A percentile compares a stretch with the other conserved stretches of the same genome.
These are phyloP conservation scores for Diaporthe nobilis DNA, from an alignment of 2,329 filamentous ascomycete genomes.

Conservation along the genomic window DNA sequence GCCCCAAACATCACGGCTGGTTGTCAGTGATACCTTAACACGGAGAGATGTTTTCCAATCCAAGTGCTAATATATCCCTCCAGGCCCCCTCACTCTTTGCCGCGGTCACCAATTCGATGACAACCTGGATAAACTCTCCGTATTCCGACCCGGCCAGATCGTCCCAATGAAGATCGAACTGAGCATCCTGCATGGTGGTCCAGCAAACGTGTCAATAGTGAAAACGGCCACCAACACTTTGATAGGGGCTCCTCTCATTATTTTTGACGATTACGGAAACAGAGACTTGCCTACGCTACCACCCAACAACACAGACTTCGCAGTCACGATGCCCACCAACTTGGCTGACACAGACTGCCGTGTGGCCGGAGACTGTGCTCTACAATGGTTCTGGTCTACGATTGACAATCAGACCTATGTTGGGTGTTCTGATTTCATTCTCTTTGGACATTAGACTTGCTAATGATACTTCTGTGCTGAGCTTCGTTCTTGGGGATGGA, in stretches of 20 bases:
- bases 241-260: constrained; percentile 24
- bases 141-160: constrained; percentile 34
- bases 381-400: constrained; percentile 36
- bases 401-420: constrained; percentile 35
- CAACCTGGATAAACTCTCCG: constrained; percentile 24
- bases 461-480: not conserved
- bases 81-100: constrained; percentile 33
- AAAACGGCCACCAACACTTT: constrained; percentile 30
- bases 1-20: constrained; percentile 35
- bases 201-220: constrained; percentile 31
- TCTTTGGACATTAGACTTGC: constrained; percentile 21
- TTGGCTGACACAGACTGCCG: constrained; percentile 19
- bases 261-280: constrained; percentile 33
- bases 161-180: constrained; percentile 33
- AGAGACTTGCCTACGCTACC: constrained; percentile 24
- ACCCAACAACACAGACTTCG: constrained; percentile 34
- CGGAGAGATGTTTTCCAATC: no score
- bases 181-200: constrained; percentile 28
- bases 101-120: constrained; percentile 34
- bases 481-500: not conserved
- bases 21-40: not conserved
- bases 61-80: not conserved
- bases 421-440: constrained; percentile 33
- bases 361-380: constrained; percentile 26
- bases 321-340: constrained; percentile 31